A percentile compares a stretch with the other conserved stretches of the same genome.
phyloP scores from a whole-genome alignment of 2,329 filamentous ascomycete species.

The Pleomassaria siparia region DNA sequence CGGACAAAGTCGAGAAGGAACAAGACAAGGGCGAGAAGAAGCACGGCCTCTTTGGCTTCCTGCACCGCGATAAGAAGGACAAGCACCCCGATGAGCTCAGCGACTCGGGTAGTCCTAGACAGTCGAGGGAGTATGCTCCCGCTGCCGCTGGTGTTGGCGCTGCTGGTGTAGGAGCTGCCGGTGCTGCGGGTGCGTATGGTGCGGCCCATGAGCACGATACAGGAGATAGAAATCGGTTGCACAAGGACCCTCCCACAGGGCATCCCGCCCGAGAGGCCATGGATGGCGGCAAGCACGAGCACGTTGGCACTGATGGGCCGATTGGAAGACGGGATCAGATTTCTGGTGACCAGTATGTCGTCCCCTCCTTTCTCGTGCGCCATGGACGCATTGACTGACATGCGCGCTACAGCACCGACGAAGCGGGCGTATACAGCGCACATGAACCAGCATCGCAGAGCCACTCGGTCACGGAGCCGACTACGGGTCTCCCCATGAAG shows the following conservation, averaged over 20 bases:
- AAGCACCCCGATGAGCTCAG: conserved; percentile 28
- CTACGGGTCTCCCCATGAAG: conserved; percentile 46
- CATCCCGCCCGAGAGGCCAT: conserved; percentile 35
- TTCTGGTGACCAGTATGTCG: conserved; percentile 28
- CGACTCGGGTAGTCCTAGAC: conserved; percentile 22
- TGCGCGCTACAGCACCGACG: conserved; percentile 15
- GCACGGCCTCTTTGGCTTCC: conserved; percentile 42
- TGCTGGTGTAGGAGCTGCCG: conserved; percentile 17
- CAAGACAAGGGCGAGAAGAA: conserved; percentile 41
- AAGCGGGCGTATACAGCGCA: conserved; percentile 21
- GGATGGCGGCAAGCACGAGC: conserved; percentile 15
- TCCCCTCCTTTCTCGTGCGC: not conserved
- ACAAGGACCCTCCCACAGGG: conserved; percentile 45
- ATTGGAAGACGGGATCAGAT: conserved; percentile 22
- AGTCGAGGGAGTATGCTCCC: conserved; percentile 28
- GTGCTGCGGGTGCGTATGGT: conserved; percentile 13
- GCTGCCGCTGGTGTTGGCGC: conserved; percentile 25
- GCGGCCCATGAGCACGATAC: conserved; percentile 4
- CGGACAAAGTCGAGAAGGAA: conserved; percentile 23
- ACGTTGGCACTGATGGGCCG: conserved; percentile 11
- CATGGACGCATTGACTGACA: not conserved
- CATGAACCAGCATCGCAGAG: conserved; percentile 20
- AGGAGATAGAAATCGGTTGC: conserved; percentile 39
- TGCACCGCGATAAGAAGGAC: conserved; percentile 46
- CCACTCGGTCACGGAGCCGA: conserved; percentile 38